These are phyloP conservation scores for Gentiana dahurica DNA, from an alignment of 257 asterid species.

Conservation along the genomic window DNA sequence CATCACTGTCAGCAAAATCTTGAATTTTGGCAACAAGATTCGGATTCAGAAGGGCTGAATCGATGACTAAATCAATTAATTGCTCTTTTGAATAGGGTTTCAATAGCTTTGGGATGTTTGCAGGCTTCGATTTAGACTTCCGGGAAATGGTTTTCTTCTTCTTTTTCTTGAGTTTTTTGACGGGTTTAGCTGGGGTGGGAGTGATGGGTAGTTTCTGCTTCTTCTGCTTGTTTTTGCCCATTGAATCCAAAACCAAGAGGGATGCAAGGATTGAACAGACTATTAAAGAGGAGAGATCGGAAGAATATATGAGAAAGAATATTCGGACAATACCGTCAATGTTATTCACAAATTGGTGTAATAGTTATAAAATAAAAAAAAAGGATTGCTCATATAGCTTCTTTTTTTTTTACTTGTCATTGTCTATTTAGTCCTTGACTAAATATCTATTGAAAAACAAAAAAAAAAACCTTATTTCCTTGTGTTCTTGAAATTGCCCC, in stretches of 20 bases:
- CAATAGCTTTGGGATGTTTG: slow-evolving; percentile 44
- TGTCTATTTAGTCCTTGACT: no score
- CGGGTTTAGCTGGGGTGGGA: slow-evolving; percentile 15
- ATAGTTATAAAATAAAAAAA: no score
- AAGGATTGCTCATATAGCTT: no score
- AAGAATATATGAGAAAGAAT: no score
- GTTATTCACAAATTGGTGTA: no score
- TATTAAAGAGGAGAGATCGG: no score
- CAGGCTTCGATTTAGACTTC: slow-evolving; percentile 12
- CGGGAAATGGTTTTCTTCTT: slow-evolving; percentile 8
- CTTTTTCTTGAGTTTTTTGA: slow-evolving; percentile 27
- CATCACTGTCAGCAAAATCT: slow-evolving; percentile 51
- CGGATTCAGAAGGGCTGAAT: slow-evolving; percentile 32
- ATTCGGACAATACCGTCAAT: no score
- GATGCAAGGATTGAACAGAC: background rate
- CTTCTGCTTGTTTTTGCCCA: slow-evolving; percentile 42
- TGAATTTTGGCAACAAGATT: slow-evolving; percentile 33
- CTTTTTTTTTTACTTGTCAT: no score
- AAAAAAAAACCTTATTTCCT: no score
- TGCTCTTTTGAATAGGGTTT: slow-evolving; percentile 72
- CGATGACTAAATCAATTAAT: slow-evolving; percentile 41
- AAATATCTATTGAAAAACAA: no score
- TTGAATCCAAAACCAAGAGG: slow-evolving; percentile 1
- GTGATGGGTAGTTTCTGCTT: slow-evolving; percentile 23
- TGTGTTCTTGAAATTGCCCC: no score